A percentile compares a stretch with the other conserved stretches of the same genome.
Evolutionary conservation across 495 filamentous ascomycete genomes (phyloP).

Genomic region (Astrothelium macrocarpum): DNA sequence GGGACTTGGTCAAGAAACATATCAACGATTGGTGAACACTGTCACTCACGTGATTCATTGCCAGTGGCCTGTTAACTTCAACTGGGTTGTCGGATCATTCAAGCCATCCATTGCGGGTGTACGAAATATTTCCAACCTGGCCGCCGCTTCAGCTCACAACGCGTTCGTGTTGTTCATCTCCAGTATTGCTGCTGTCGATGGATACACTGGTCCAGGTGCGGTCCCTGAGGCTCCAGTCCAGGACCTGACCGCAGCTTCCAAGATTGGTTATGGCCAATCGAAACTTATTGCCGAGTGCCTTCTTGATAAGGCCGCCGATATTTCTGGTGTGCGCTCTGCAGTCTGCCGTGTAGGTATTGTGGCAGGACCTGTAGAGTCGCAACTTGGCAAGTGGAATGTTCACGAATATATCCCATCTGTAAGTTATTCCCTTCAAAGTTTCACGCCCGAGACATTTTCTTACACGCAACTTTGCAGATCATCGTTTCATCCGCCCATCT

Average conservation of each 20-base stretch:
- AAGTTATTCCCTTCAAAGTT: neutral
- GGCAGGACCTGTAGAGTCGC: conserved; percentile 8
- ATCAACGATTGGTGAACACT: conserved; percentile 13
- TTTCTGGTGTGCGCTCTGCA: neutral
- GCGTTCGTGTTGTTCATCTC: conserved; percentile 15
- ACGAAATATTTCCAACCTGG: conserved; percentile 10
- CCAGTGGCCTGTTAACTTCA: conserved; percentile 42
- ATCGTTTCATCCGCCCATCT: conserved; percentile 8
- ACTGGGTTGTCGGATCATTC: conserved; percentile 33
- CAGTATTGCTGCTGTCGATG: conserved; percentile 8
- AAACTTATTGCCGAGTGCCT: conserved; percentile 14
- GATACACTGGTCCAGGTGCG: neutral
- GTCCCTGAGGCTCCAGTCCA: conserved; percentile 8
- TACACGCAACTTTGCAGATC: neutral
- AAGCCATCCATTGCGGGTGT: conserved; percentile 12
- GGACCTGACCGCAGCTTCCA: conserved; percentile 1
- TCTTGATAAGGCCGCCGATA: conserved; percentile 8
- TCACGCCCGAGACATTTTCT: neutral
- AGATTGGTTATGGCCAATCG: conserved; percentile 14
- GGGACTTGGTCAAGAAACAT: conserved; percentile 16
- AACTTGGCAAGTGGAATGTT: conserved; percentile 12
- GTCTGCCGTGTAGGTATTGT: conserved; percentile 14
- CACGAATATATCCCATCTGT: conserved; percentile 13
- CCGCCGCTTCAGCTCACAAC: neutral
- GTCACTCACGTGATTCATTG: conserved; percentile 25